Base-by-base conservation (phyloP, 2,329 filamentous ascomycete species). In the Pseudogymnoascus sp. region DNA sequence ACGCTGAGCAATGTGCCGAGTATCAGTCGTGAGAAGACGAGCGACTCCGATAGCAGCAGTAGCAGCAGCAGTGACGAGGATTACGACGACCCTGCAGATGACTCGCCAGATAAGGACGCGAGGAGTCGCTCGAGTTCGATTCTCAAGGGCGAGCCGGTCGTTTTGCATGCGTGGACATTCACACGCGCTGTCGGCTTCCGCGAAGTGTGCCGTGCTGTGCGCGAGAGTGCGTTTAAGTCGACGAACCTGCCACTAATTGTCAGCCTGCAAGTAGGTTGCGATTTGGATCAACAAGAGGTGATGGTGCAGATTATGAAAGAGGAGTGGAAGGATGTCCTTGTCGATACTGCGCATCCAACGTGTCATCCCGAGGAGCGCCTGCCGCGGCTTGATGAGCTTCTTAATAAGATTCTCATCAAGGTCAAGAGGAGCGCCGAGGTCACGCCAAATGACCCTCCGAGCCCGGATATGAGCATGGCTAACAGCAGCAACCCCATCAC, bases 301-400 rank as follows among this genome's bases (percentile, higher is more conserved):
- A 97, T 97, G 90, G 92, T 96, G 9, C 83, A 89, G 61, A 96
- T 97, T 65, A 97, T 99, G 88, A 86, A 86, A 65, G 85, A 96
- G 66, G 88, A 90, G 65, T 99, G 92, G 91, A 82, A 81, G 39
- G 86, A 83, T 0, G 76, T 88, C 68, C 78, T 97, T 5, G 78
- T 97, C 9, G 86, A 90, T 20, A 68, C 75, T 60, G 76, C 76
- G 37, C 79, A 75, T 18, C 77, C 81, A 16, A 63, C 62, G 2
- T 72, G 70, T 57, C 63, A 73, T 65, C 78, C 84, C 0, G 75
- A 73, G 12, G 77, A 81, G 61, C 76, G 77, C 4, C 81, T 93
- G 25, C 88, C 90, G 0, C 81, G 84, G 32, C 85, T 96, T 0
- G 83, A 83, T 12, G 84, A 91, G 11, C 74, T 97, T 59, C 81